These are phyloP conservation scores for Aspergillus ochraceus DNA, from an alignment of 2,329 filamentous ascomycete genomes.

Conservation along the genomic window DNA sequence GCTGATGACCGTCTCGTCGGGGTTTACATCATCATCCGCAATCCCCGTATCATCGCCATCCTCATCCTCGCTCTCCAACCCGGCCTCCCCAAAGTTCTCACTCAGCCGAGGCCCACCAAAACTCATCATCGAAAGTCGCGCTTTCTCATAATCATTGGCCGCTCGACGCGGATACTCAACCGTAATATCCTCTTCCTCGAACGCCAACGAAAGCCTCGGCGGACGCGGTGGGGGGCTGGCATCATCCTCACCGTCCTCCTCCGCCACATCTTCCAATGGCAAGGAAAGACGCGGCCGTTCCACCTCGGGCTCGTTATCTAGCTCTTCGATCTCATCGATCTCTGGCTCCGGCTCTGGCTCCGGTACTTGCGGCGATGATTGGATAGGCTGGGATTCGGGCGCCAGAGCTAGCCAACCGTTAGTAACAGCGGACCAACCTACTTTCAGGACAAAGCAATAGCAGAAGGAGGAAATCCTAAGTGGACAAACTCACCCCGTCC, in stretches of 20 bases:
- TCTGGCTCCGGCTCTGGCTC: slow-evolving; percentile 18
- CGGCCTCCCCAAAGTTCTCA: slow-evolving; percentile 52
- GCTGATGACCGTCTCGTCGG: slow-evolving; percentile 38
- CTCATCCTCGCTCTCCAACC: slow-evolving; percentile 46
- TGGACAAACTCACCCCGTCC: slow-evolving; percentile 46
- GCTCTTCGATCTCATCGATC: slow-evolving; percentile 44
- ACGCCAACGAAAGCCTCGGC: slow-evolving; percentile 40
- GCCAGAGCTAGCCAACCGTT: too few species aligned
- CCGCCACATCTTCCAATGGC: slow-evolving; percentile 47
- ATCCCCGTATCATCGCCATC: slow-evolving; percentile 40
- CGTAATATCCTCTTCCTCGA: slow-evolving; percentile 50
- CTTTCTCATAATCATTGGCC: slow-evolving; percentile 37
- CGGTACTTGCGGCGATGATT: slow-evolving; percentile 47
- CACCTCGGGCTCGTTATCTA: slow-evolving; percentile 50
- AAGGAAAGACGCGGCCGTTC: slow-evolving; percentile 43
- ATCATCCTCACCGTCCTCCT: slow-evolving; percentile 43
- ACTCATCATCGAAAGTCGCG: slow-evolving; percentile 45
- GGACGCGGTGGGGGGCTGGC: slow-evolving; percentile 36
- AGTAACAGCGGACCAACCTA: too few species aligned
- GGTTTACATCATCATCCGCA: slow-evolving; percentile 32
- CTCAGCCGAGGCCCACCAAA: slow-evolving; percentile 46
- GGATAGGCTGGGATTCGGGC: slow-evolving; percentile 46
- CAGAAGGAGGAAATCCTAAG: background rate
- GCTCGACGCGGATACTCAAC: slow-evolving; percentile 47
- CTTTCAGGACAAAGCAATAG: background rate